A percentile compares a stretch with the other conserved stretches of the same genome.
Evolutionary conservation across 2,329 filamentous ascomycete genomes (phyloP).

Genomic region (Akanthomyces lecanii): DNA sequence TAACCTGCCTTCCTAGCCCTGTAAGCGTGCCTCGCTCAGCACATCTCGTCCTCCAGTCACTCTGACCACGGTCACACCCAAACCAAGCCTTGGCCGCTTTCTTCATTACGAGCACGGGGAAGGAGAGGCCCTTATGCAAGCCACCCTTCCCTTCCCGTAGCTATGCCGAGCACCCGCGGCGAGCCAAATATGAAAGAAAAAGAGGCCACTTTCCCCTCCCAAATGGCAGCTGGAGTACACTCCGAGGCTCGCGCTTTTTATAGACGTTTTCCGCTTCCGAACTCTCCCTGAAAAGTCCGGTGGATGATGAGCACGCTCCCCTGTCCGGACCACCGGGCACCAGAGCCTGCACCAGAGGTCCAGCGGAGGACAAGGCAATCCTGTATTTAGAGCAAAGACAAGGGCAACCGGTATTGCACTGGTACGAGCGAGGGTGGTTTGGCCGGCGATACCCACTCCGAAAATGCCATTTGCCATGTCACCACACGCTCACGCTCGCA

Average conservation of each 20-base stretch:
- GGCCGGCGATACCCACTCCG: background rate
- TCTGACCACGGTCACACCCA: background rate
- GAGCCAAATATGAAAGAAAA: background rate
- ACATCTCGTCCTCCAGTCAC: background rate
- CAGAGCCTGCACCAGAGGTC: background rate
- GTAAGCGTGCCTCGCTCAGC: background rate
- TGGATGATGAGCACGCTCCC: background rate
- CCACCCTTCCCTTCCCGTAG: constrained; percentile 8
- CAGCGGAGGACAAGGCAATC: background rate
- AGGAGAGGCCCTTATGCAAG: constrained; percentile 6
- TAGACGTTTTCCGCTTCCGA: background rate
- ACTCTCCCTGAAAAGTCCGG: background rate
- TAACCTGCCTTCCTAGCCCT: background rate
- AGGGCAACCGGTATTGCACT: background rate
- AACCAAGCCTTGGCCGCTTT: constrained; percentile 3
- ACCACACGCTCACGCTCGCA: background rate
- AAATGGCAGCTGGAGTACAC: background rate
- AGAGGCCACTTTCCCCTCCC: background rate
- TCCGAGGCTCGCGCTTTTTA: background rate
- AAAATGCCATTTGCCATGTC: background rate
- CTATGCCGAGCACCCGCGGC: background rate
- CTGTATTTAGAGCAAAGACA: background rate
- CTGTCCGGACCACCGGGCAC: background rate
- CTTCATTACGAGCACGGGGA: background rate
- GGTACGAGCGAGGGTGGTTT: background rate